Evolutionary conservation across 108 stramenopile species (phyloP).

Genomic region (Discostella pseudostelligera): DNA sequence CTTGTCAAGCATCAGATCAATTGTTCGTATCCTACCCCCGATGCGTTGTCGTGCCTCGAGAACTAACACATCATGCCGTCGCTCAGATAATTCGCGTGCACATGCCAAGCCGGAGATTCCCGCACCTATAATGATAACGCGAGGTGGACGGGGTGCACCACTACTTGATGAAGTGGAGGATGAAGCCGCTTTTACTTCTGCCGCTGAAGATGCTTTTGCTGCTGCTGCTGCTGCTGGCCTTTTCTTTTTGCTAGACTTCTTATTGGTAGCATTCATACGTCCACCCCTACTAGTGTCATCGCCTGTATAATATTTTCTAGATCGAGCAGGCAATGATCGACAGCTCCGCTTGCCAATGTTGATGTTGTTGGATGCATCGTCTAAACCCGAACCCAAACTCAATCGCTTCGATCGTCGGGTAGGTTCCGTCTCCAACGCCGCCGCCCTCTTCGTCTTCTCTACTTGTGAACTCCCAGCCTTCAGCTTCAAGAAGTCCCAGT

Average conservation of each 20-base stretch:
- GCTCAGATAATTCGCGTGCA: slow-evolving; percentile 69
- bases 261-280: too few relatives aligned
- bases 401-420: not conserved
- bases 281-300: too few relatives aligned
- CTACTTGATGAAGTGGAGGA: not conserved
- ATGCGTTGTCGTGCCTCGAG: slow-evolving; percentile 68
- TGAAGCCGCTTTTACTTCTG: not conserved
- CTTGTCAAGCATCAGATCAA: slow-evolving; percentile 40
- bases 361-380: too few relatives aligned
- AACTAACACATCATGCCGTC: slow-evolving; percentile 74
- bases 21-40: slow-evolving; percentile 64
- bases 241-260: not conserved
- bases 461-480: not conserved
- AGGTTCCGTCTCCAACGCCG: not conserved
- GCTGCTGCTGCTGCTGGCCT: not conserved
- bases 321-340: too few relatives aligned
- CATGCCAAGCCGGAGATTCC: slow-evolving; percentile 76
- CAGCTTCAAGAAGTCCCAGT: slow-evolving; percentile 2
- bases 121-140: slow-evolving; percentile 72
- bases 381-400: not conserved
- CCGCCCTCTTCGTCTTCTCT: not conserved
- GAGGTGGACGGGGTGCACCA: slow-evolving; percentile 45
- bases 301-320: too few relatives aligned
- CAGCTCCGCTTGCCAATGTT: too few relatives aligned
- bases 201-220: not conserved